phyloP scores from a whole-genome alignment of 2,329 filamentous ascomycete genomes.

The Anisogramma anomala region DNA sequence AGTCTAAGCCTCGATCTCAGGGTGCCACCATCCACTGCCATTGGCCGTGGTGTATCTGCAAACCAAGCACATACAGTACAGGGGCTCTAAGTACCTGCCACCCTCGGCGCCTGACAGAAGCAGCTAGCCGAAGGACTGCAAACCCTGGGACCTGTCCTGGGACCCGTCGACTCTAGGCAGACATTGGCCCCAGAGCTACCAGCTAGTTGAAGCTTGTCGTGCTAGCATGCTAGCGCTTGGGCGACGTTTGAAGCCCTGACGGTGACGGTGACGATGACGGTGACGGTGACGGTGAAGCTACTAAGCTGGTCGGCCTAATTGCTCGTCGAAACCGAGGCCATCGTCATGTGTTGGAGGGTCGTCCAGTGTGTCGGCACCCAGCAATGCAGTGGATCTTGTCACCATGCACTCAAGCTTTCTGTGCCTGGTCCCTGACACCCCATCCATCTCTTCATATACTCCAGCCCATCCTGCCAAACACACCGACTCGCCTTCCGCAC shows the following conservation, averaged over 20 bases:
- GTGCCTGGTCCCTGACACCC: background rate
- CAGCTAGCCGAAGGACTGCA: conserved; percentile 2
- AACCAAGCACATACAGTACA: too few species aligned
- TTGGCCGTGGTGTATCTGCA: conserved; percentile 10
- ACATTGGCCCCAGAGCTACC: conserved; percentile 1
- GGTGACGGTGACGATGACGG: background rate
- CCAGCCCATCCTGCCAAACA: conserved; percentile 1
- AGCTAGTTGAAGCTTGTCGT: background rate
- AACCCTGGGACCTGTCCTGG: background rate
- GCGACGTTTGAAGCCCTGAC: conserved; percentile 1
- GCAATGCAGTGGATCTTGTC: conserved; percentile 1
- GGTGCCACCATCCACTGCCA: background rate
- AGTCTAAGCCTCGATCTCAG: too few species aligned
- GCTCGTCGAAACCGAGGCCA: background rate
- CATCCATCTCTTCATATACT: conserved; percentile 7
- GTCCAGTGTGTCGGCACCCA: background rate
- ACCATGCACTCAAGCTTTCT: conserved; percentile 4
- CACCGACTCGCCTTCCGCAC: conserved; percentile 8
- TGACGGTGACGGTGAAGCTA: too few species aligned
- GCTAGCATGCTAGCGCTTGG: background rate
- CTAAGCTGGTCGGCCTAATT: too few species aligned
- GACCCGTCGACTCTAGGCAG: background rate
- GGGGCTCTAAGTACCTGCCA: too few species aligned
- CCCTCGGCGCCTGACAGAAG: conserved; percentile 9
- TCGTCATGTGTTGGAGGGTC: background rate